These are phyloP conservation scores for Rhodotorula sp. DNA, from an alignment of 1,284 basidiomycete species.

Conservation along the genomic window DNA sequence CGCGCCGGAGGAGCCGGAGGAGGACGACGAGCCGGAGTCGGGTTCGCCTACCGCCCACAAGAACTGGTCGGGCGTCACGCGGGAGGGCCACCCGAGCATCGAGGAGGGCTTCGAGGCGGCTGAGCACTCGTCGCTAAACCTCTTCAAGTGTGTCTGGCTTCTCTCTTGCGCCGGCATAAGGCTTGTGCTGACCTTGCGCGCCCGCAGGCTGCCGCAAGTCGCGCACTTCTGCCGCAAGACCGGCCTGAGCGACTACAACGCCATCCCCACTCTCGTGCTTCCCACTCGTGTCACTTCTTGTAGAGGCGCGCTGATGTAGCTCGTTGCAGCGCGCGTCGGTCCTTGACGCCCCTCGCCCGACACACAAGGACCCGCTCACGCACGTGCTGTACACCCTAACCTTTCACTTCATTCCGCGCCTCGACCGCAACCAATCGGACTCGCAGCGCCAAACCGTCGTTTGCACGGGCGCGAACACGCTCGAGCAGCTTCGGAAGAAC, in stretches of 20 bases:
- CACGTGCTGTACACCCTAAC: conserved; percentile 13
- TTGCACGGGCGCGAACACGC: conserved; percentile 24
- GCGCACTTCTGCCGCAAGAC: conserved; percentile 10
- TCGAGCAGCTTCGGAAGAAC: conserved; percentile 18
- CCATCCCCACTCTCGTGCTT: conserved; percentile 3
- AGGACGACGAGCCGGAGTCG: neutral
- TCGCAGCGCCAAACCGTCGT: conserved; percentile 4
- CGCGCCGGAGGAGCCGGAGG: neutral
- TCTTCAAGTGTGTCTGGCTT: conserved; percentile 3
- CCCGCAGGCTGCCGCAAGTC: conserved; percentile 3
- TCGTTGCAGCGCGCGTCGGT: neutral
- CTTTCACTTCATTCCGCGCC: conserved; percentile 5
- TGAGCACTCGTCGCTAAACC: neutral
- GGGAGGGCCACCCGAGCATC: neutral
- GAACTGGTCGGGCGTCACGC: neutral
- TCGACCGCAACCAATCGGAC: neutral
- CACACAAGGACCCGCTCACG: conserved; percentile 8
- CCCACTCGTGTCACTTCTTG: no score
- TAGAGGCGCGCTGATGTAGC: neutral
- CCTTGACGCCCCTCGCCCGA: neutral
- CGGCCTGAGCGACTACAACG: conserved; percentile 3
- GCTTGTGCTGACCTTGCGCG: neutral
- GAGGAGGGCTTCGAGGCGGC: neutral
- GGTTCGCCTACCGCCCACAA: no score
- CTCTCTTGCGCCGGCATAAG: neutral